A percentile compares a stretch with the other conserved stretches of the same genome.
Conservation (phyloP, 2,329 filamentous ascomycete species). For the Coniosporium tulheliwenetii region DNA sequence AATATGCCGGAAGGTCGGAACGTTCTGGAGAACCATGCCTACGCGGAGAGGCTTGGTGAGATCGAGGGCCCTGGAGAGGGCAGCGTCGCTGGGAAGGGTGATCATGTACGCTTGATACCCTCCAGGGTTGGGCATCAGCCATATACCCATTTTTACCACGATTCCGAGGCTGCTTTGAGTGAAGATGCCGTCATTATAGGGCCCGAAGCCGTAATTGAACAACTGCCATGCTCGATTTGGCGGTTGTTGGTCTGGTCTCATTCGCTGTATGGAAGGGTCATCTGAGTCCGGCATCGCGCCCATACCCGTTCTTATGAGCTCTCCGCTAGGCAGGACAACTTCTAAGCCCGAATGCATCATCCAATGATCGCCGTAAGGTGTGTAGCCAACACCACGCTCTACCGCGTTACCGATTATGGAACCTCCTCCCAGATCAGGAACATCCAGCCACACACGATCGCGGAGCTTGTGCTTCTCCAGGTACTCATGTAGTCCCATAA, state of each 20-base stretch:
- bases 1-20: conserved; percentile 29
- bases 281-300: conserved; percentile 18
- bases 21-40: conserved; percentile 29
- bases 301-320: conserved; percentile 24
- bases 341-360: conserved; percentile 29
- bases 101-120: conserved; percentile 29
- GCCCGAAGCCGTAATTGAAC: conserved; percentile 20
- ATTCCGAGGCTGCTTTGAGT: conserved; percentile 20
- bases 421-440: conserved; percentile 34
- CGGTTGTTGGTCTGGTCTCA: background rate
- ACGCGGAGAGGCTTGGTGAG: conserved; percentile 30
- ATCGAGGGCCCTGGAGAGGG: conserved; percentile 31
- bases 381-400: conserved; percentile 28
- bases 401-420: conserved; percentile 33
- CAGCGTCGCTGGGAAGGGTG: conserved; percentile 33
- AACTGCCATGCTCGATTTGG: conserved; percentile 14
- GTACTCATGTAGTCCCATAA: conserved; percentile 34
- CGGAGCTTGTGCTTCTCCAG: conserved; percentile 25
- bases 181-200: conserved; percentile 20
- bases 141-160: conserved; percentile 35
- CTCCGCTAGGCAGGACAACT: conserved; percentile 24
- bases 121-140: conserved; percentile 36
- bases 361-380: conserved; percentile 27
- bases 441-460: conserved; percentile 26
- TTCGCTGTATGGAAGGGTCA: conserved; percentile 1